phyloP scores from a whole-genome alignment of 345 rosid genomes.

The Salix dunnii region DNA sequence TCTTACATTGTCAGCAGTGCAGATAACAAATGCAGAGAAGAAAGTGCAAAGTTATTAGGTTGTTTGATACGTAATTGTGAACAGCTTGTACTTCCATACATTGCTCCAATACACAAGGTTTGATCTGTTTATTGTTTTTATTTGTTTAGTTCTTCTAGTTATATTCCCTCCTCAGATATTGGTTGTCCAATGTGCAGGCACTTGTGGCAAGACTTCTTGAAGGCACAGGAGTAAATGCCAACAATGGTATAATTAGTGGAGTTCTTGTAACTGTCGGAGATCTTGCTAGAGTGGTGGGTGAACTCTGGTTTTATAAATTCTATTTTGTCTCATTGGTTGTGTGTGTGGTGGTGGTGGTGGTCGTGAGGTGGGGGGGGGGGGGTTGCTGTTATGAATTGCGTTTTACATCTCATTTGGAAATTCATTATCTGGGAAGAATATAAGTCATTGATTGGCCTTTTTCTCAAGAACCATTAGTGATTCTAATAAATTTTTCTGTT shows the following conservation, averaged over 20 bases:
- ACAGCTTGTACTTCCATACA: conserved; percentile 79
- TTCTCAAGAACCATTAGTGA: neutral
- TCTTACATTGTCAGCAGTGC: conserved; percentile 73
- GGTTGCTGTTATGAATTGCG: neutral
- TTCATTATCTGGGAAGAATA: neutral
- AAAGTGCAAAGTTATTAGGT: conserved; percentile 94
- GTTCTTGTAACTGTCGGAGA: conserved; percentile 98
- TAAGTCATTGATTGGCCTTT: neutral
- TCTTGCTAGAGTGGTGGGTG: conserved; percentile 97
- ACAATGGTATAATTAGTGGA: conserved; percentile 83
- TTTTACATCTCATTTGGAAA: neutral
- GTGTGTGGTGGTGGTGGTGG: too few species aligned
- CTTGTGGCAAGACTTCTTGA: conserved; percentile 89
- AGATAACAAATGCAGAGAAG: conserved; percentile 95
- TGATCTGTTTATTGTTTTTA: conserved; percentile 23
- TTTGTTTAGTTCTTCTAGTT: neutral
- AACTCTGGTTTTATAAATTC: neutral
- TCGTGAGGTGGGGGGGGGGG: neutral
- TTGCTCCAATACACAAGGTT: conserved; percentile 98
- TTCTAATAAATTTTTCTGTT: neutral
- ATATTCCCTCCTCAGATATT: conserved; percentile 6
- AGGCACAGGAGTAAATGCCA: conserved; percentile 79
- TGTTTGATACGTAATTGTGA: conserved; percentile 97
- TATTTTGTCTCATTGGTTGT: neutral
- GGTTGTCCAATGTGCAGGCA: conserved; percentile 55